Conservation (phyloP, 192 early-diverging fungal species). For the Backusella sp. region DNA sequence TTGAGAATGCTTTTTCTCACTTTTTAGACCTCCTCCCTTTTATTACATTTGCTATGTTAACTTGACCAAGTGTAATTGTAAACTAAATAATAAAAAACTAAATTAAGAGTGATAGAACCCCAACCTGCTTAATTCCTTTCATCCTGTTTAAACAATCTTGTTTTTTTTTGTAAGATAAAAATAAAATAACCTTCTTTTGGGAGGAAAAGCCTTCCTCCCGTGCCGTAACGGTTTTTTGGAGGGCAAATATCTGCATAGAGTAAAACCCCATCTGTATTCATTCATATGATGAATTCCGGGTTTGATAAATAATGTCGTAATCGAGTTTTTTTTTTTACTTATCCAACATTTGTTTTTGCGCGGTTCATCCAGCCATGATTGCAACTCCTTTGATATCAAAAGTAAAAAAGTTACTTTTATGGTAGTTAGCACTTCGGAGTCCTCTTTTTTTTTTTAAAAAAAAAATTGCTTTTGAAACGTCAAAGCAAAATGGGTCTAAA, state of each 20-base stretch:
- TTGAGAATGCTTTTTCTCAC: not conserved
- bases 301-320: no score
- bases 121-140: no score
- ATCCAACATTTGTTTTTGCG: not conserved
- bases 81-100: not conserved
- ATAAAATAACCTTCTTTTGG: not conserved
- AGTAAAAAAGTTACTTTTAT: not conserved
- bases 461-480: not conserved
- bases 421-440: not conserved
- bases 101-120: not conserved
- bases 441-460: not conserved
- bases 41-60: not conserved
- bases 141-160: no score
- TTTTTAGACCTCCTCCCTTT: not conserved
- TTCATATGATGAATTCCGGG: not conserved
- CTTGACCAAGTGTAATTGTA: not conserved
- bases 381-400: not conserved
- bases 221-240: not conserved
- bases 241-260: not conserved
- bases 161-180: no score
- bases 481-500: not conserved
- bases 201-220: not conserved
- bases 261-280: not conserved
- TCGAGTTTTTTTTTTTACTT: no score
- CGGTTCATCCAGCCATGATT: not conserved